Conservation (phyloP, 2,329 filamentous ascomycete species). For the Hirsutella minnesotensis region DNA sequence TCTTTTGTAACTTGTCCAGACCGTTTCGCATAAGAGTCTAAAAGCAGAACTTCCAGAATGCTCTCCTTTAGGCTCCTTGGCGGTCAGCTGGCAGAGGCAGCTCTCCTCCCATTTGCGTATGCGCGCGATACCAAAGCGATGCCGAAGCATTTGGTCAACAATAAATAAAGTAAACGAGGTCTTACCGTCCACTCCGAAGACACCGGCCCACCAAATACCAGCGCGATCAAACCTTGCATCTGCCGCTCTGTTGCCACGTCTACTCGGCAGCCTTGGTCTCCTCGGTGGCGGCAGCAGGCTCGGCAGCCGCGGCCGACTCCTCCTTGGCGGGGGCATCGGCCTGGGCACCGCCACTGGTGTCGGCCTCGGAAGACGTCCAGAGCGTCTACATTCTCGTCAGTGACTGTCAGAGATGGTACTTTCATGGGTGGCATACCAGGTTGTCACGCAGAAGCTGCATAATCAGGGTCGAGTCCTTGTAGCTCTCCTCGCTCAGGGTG, state of each 20-base stretch:
- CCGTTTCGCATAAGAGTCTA: slow-evolving; percentile 45
- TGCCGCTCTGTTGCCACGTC: slow-evolving; percentile 20
- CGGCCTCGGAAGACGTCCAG: slow-evolving; percentile 97
- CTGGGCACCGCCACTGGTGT: slow-evolving; percentile 53
- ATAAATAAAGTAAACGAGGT: slow-evolving; percentile 44
- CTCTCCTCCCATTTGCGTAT: slow-evolving; percentile 24
- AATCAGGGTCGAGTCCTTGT: slow-evolving; percentile 97
- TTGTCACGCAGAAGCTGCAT: slow-evolving; percentile 98
- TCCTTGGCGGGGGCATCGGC: slow-evolving; percentile 33
- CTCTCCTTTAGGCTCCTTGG: slow-evolving; percentile 29
- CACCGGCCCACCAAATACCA: slow-evolving; percentile 42
- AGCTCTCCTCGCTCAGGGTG: slow-evolving; percentile 95
- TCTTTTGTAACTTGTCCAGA: slow-evolving; percentile 33
- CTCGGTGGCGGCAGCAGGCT: slow-evolving; percentile 44
- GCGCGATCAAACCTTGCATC: slow-evolving; percentile 16
- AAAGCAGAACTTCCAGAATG: slow-evolving; percentile 39
- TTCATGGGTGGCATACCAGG: slow-evolving; percentile 44
- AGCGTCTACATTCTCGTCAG: slow-evolving; percentile 58
- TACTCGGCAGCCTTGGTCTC: slow-evolving; percentile 61
- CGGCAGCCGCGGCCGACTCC: slow-evolving; percentile 39
- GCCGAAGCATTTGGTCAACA: slow-evolving; percentile 27
- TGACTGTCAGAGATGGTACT: background rate
- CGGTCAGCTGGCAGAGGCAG: slow-evolving; percentile 24
- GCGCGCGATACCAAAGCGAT: slow-evolving; percentile 35
- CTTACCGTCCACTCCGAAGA: slow-evolving; percentile 52